Percentiles rank a stretch among this genome's conserved stretches.
phyloP scores from a whole-genome alignment of 306 rosid genomes.

The Prunus campanulata region DNA sequence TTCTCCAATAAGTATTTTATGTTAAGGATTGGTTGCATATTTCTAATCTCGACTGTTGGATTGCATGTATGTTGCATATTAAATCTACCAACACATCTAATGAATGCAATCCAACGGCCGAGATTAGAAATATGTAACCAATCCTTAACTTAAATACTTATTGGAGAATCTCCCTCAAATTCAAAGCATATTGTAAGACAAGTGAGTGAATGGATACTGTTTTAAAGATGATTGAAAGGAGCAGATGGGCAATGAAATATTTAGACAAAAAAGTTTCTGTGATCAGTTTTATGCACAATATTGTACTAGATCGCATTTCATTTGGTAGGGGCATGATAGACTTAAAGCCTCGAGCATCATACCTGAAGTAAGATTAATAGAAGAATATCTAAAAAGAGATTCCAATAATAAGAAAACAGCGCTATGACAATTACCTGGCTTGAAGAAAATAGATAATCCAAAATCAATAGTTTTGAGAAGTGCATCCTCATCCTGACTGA shows the following conservation, averaged over 20 bases:
- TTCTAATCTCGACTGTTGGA: no score
- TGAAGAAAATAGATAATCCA: slow-evolving; percentile 87
- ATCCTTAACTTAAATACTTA: no score
- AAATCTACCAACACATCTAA: no score
- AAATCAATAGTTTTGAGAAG: slow-evolving; percentile 96
- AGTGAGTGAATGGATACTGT: background rate
- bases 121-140: no score
- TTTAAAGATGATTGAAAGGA: background rate
- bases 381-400: background rate
- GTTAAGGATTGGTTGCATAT: no score
- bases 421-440: slow-evolving; percentile 69
- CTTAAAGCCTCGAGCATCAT: slow-evolving; percentile 9
- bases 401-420: slow-evolving; percentile 1
- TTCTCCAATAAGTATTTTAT: no score
- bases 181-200: background rate
- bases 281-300: background rate
- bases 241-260: background rate
- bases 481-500: slow-evolving; percentile 81
- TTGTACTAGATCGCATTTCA: background rate
- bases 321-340: background rate
- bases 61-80: no score
- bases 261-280: background rate
- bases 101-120: no score
- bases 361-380: background rate
- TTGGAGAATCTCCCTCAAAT: no score